phyloP scores from a whole-genome alignment of 2,329 filamentous ascomycete genomes.

The Aspergillus cejpii region DNA sequence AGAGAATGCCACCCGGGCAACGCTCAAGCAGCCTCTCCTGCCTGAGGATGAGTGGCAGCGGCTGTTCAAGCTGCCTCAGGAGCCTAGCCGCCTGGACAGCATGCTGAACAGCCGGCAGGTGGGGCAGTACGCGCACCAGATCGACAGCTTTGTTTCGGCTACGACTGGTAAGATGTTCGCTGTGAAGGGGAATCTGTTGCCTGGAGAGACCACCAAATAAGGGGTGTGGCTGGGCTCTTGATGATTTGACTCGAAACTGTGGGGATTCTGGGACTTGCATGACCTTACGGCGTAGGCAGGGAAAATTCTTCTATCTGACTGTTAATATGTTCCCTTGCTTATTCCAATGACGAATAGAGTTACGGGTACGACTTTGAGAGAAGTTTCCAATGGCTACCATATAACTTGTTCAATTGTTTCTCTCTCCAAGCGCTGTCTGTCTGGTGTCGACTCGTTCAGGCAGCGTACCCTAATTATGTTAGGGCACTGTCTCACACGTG shows the following conservation, averaged over 20 bases:
- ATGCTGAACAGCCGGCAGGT: constrained; percentile 94
- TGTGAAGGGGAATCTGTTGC: constrained; percentile 64
- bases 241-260: constrained; percentile 19
- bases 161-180: constrained; percentile 98
- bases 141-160: constrained; percentile 88
- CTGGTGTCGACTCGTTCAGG: not conserved
- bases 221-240: constrained; percentile 16
- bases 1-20: constrained; percentile 77
- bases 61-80: constrained; percentile 93
- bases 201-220: constrained; percentile 45
- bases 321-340: constrained; percentile 35
- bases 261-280: constrained; percentile 35
- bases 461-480: constrained; percentile 4
- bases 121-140: constrained; percentile 94
- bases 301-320: constrained; percentile 37
- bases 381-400: constrained; percentile 5
- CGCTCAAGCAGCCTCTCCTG: constrained; percentile 80
- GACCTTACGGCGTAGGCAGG: constrained; percentile 40
- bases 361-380: constrained; percentile 16
- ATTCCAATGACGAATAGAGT: constrained; percentile 27
- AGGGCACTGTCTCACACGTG: constrained; percentile 5
- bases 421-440: constrained; percentile 1
- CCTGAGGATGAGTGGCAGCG: constrained; percentile 98
- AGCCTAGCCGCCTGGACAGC: constrained; percentile 86
- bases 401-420: not conserved